phyloP scores from a whole-genome alignment of 2,329 filamentous ascomycete genomes.

The Exserohilum rostratum region DNA sequence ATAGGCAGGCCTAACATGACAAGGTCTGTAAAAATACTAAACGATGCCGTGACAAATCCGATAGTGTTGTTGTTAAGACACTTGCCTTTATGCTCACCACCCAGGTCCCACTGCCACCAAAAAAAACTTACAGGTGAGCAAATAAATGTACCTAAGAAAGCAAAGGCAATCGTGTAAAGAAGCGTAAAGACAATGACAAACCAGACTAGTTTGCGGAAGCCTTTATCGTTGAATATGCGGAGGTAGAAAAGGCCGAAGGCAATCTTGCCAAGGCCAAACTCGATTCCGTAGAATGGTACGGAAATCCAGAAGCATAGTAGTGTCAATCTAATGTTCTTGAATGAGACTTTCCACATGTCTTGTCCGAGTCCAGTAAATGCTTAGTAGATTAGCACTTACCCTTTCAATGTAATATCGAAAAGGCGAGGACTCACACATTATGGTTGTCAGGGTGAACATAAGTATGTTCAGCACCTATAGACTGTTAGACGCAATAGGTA shows the following conservation, averaged over 20 bases:
- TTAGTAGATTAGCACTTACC: background rate
- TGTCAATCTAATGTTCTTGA: background rate
- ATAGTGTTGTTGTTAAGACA: conserved; percentile 35
- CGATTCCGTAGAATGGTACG: conserved; percentile 28
- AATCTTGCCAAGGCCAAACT: conserved; percentile 35
- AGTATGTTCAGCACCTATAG: background rate
- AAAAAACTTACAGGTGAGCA: conserved; percentile 30
- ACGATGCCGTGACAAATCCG: conserved; percentile 35
- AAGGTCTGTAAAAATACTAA: conserved; percentile 43
- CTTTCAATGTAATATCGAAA: background rate
- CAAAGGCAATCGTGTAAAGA: conserved; percentile 28
- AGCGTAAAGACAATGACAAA: conserved; percentile 22
- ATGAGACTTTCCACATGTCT: background rate
- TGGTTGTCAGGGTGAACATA: too few species aligned
- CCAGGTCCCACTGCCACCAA: conserved; percentile 38
- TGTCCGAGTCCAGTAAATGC: background rate
- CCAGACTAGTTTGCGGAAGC: conserved; percentile 23
- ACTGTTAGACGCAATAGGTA: background rate
- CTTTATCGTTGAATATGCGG: conserved; percentile 34
- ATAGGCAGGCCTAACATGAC: conserved; percentile 41
- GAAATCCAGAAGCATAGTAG: conserved; percentile 25
- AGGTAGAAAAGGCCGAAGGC: conserved; percentile 41
- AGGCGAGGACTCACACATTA: too few species aligned
- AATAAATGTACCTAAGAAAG: conserved; percentile 23
- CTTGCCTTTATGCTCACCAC: conserved; percentile 29